These are phyloP conservation scores for Tricholoma matsutake DNA, from an alignment of 768 basidiomycete genomes.

Conservation along the genomic window DNA sequence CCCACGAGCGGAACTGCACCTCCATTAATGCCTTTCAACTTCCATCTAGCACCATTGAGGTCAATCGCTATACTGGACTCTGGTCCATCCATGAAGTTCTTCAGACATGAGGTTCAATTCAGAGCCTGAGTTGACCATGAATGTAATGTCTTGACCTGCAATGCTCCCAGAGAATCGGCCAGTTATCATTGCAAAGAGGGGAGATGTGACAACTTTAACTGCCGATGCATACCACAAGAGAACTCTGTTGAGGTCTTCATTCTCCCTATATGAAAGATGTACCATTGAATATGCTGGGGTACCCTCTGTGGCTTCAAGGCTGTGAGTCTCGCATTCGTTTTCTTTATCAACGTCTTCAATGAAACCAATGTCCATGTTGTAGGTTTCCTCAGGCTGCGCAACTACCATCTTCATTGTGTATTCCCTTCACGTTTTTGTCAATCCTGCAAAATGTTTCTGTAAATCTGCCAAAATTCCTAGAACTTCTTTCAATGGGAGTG, in stretches of 20 bases:
- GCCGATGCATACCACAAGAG: conserved; percentile 5
- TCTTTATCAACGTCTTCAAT: too few species aligned
- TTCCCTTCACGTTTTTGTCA: too few species aligned
- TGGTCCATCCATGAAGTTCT: too few species aligned
- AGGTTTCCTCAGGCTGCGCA: not conserved
- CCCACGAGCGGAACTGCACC: conserved; percentile 13
- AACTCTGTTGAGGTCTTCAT: not conserved
- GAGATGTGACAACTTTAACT: too few species aligned
- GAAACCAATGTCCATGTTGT: too few species aligned
- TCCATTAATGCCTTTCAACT: conserved; percentile 22
- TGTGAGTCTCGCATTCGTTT: too few species aligned
- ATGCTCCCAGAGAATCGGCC: conserved; percentile 11
- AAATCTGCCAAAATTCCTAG: too few species aligned
- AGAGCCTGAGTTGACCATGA: conserved; percentile 25
- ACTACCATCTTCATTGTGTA: not conserved
- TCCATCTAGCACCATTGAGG: conserved; percentile 22
- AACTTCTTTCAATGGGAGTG: not conserved
- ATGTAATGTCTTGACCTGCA: conserved; percentile 6
- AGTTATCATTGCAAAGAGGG: conserved; percentile 12
- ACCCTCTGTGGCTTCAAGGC: too few species aligned
- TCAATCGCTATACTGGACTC: conserved; percentile 13
- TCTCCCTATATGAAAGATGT: not conserved
- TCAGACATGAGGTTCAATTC: too few species aligned
- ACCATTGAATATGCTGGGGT: not conserved
- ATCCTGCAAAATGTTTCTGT: too few species aligned